A percentile compares a stretch with the other conserved stretches of the same genome.
phyloP scores from a whole-genome alignment of 352 stramenopile genomes.

The Sclerospora graminicola region DNA sequence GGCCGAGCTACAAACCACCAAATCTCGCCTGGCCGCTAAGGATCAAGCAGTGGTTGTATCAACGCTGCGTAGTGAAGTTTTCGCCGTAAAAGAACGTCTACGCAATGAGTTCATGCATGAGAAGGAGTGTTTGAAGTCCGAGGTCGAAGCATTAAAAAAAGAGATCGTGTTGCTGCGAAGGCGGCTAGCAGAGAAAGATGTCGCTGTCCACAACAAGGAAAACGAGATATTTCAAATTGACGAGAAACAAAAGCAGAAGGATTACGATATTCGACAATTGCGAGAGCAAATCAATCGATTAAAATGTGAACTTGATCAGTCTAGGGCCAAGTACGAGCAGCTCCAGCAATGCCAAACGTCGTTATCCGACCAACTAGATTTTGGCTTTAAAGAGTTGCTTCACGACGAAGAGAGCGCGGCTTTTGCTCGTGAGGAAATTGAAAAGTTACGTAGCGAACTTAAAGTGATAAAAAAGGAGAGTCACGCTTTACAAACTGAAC shows the following conservation, averaged over 20 bases:
- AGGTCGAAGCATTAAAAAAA: constrained; percentile 29
- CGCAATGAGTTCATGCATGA: constrained; percentile 57
- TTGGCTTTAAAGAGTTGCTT: constrained; percentile 58
- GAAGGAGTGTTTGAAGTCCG: constrained; percentile 29
- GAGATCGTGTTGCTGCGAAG: constrained; percentile 30
- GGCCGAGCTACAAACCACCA: constrained; percentile 25
- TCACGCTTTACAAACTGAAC: constrained; percentile 19
- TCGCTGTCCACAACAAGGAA: constrained; percentile 29
- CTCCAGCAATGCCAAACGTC: constrained; percentile 36
- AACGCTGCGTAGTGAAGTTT: constrained; percentile 51
- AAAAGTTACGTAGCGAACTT: constrained; percentile 36
- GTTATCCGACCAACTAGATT: constrained; percentile 50
- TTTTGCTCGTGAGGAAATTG: constrained; percentile 28
- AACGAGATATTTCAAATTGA: constrained; percentile 28
- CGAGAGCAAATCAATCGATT: constrained; percentile 27
- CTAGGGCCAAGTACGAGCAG: constrained; percentile 41
- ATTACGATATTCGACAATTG: constrained; percentile 32
- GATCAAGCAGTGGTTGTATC: constrained; percentile 46
- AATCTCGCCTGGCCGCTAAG: constrained; percentile 31
- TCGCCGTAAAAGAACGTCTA: constrained; percentile 44
- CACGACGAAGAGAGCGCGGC: constrained; percentile 50
- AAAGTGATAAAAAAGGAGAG: constrained; percentile 28
- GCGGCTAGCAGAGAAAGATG: constrained; percentile 38
- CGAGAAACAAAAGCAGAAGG: constrained; percentile 28
- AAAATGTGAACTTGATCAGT: constrained; percentile 29